A percentile compares a stretch with the other conserved stretches of the same genome.
Conservation (phyloP, 352 stramenopile genomes). For the Globisporangium solare region DNA sequence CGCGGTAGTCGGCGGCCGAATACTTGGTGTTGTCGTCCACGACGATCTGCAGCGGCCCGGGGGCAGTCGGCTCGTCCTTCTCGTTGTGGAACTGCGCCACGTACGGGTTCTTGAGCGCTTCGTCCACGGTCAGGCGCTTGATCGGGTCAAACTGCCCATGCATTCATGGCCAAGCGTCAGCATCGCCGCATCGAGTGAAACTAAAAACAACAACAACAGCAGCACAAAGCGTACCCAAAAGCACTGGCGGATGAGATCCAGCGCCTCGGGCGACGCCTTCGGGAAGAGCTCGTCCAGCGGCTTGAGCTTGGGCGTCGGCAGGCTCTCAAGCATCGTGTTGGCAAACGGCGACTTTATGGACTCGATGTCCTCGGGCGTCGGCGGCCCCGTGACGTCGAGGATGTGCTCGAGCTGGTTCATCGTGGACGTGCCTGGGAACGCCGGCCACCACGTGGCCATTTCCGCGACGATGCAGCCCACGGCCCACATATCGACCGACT, state of each 20-base stretch:
- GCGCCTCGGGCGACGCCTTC: conserved; percentile 77
- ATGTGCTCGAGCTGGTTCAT: conserved; percentile 98
- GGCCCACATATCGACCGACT: conserved; percentile 92
- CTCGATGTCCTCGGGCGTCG: conserved; percentile 86
- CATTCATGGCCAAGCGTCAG: neutral
- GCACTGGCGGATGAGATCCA: conserved; percentile 88
- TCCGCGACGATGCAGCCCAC: conserved; percentile 93
- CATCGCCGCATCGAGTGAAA: neutral
- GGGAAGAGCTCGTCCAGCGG: conserved; percentile 86
- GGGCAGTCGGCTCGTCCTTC: conserved; percentile 88
- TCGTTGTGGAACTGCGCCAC: conserved; percentile 94
- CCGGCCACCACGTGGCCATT: conserved; percentile 89
- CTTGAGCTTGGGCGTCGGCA: conserved; percentile 72
- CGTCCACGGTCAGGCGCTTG: conserved; percentile 84
- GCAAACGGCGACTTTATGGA: conserved; percentile 92
- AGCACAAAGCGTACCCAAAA: conserved; percentile 51
- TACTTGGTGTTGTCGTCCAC: conserved; percentile 95
- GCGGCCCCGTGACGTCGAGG: conserved; percentile 90
- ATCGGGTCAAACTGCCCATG: conserved; percentile 84
- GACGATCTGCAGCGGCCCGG: conserved; percentile 73
- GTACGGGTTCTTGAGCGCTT: conserved; percentile 91
- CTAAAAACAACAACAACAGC: too few relatives aligned
- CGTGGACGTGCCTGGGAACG: conserved; percentile 93
- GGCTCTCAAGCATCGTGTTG: conserved; percentile 90
- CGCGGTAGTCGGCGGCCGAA: conserved; percentile 90